phyloP scores from a whole-genome alignment of 345 rosid genomes.

The Jatropha curcas region DNA sequence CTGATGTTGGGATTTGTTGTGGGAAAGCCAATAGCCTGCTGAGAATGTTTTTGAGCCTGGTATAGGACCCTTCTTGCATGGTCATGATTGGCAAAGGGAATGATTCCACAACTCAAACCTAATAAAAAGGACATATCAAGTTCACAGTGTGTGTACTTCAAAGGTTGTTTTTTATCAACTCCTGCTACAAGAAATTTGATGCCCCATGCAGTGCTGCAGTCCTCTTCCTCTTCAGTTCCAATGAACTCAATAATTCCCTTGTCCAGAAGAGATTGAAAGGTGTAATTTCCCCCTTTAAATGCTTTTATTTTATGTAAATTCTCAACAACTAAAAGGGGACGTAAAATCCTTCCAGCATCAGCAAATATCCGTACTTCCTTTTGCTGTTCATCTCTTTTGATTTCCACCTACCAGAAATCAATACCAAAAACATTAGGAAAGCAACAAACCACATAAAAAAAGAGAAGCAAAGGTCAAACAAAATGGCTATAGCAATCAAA shows the following conservation, averaged over 20 bases:
- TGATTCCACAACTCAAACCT: conserved; percentile 83
- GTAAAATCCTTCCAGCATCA: conserved; percentile 88
- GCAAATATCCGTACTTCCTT: conserved; percentile 75
- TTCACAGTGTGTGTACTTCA: conserved; percentile 71
- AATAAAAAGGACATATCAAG: conserved; percentile 77
- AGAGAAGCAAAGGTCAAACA: not conserved
- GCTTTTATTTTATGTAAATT: conserved; percentile 52
- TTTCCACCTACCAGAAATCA: conserved; percentile 61
- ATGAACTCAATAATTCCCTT: conserved; percentile 70
- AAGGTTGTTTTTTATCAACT: conserved; percentile 31
- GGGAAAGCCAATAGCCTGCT: conserved; percentile 88
- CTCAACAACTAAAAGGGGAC: conserved; percentile 80
- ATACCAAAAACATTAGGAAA: not conserved
- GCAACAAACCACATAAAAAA: conserved; percentile 10
- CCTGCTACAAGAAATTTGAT: conserved; percentile 52
- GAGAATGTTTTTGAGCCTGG: conserved; percentile 87
- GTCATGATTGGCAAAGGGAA: conserved; percentile 89
- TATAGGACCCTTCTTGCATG: conserved; percentile 89
- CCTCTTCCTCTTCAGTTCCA: conserved; percentile 94
- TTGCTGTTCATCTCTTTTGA: conserved; percentile 65
- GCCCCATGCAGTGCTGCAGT: conserved; percentile 72
- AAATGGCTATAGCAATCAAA: not conserved
- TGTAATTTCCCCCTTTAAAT: conserved; percentile 46
- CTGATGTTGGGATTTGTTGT: conserved; percentile 79
- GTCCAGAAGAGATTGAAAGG: conserved; percentile 61